Percentiles rank a stretch among this genome's conserved stretches.
Evolutionary conservation across 257 asterid species (phyloP).

Genomic region (Petunia axillaris): DNA sequence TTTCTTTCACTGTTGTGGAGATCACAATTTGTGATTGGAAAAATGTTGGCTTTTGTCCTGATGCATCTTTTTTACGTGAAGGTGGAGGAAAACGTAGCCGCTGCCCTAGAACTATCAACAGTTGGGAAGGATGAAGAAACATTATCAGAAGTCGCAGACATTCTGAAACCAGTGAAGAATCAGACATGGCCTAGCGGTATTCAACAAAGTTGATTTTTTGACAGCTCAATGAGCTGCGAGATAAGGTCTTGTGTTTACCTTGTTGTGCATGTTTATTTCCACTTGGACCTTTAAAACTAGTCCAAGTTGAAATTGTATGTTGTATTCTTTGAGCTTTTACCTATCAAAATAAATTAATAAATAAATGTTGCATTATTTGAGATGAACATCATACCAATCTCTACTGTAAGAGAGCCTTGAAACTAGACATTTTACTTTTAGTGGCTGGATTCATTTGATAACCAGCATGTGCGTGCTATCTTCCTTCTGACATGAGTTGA

Average conservation of each 20-base stretch:
- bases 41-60: slow-evolving; percentile 7
- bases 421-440: no score
- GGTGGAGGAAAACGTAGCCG: slow-evolving; percentile 84
- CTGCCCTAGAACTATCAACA: slow-evolving; percentile 65
- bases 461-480: neutral
- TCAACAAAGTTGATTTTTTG: slow-evolving; percentile 47
- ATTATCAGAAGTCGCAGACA: slow-evolving; percentile 59
- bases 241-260: slow-evolving; percentile 10
- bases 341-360: neutral
- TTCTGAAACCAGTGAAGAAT: slow-evolving; percentile 83
- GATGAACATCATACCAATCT: neutral
- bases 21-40: neutral
- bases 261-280: slow-evolving; percentile 17
- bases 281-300: slow-evolving; percentile 9
- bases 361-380: slow-evolving; percentile 1
- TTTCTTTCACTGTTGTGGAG: neutral
- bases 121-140: slow-evolving; percentile 61
- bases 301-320: slow-evolving; percentile 6
- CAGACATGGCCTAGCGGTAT: slow-evolving; percentile 96
- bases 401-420: neutral
- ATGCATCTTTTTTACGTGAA: slow-evolving; percentile 28
- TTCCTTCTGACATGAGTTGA: neutral
- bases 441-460: no score
- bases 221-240: neutral
- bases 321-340: slow-evolving; percentile 11